Evolutionary conservation across 2,329 filamentous ascomycete species (phyloP), one percentile per base, ranked within the genome.

Genomic region (Paecilomyces formosus): DNA sequence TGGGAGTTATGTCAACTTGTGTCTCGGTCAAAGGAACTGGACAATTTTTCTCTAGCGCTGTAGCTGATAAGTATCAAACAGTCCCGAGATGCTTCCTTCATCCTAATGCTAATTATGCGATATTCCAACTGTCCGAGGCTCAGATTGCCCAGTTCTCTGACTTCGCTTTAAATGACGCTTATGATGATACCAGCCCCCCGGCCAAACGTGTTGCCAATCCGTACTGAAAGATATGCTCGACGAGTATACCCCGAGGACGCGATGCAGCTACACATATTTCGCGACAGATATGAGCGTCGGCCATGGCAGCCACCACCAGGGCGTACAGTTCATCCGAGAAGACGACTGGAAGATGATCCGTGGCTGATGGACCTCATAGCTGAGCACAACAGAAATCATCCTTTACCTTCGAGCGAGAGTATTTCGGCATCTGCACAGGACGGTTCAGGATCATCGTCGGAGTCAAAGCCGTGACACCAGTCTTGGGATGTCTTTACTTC

Each of bases 11-110:
- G 24, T 5, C 24, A 2, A 26, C 24, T 26, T 26, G 3, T 26
- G 24, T 26, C 24, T 26, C 24, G 24, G 24, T 3, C 5, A 26
- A 26, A 26, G 2, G 24, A 5, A 26, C 24, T 5, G 24, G 24
- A 2, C 24, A 24, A 26, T 26, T 8, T 12, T 39, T 53, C 45
- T 28, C 55, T 28, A 60, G 13, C 33, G 21, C 28, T 52, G 11
- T 18, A 26, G 18, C 49, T 51, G 8, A 51, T 6, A 8, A 6
- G 21, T 24, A 8, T 21, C 12, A 52, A 28, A 12, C 55, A 61
- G 59, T 61, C 57, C 22, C 55, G 53, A 8, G 33, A 59, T 21
- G 31, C 26, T n/a, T 61, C 26, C 56, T 61, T 11, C 58, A 62
- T 54, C 58, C 60, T 1, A 39, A 56, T 3, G 53, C 39, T 6